Base-by-base conservation (phyloP, 306 rosid species). In the Rosa multiflora region DNA sequence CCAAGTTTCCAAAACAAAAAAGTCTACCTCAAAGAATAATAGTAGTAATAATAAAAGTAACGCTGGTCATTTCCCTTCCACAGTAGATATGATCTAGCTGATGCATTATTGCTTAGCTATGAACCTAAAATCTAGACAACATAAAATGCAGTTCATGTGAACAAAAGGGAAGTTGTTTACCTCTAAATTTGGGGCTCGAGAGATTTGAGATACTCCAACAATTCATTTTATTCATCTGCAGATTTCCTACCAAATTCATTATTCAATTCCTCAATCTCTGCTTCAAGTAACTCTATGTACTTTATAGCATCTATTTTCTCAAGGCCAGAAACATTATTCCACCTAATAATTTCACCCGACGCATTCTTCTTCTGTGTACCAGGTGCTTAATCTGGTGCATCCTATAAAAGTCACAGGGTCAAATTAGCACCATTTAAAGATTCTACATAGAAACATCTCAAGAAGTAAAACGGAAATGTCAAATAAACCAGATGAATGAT, bases 101-200 rank as follows among this genome's bases (percentile, higher is more conserved):
- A 46, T 18, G 26, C 42, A 20, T 67, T 11, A 2, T 10, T 21
- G 9, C n/a, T 49, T 67, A 69, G 69, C 68, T 26, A 67, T 37
- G 10, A 15, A 55, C 58, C 63, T 42, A 51, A 18, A 2, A 39
- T 20, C 10, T 10, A 67, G 11, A 23, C 67, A 70, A 78, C 47
- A 61, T 49, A 20, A 53, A 52, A 6, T 0, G 56, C 9, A 53
- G 17, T 46, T 70, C n/a, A 37, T 20, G 39, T 53, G 7, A 68
- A 71, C 70, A 42, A 80, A 51, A 47, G 76, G 51, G 40, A 26
- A 17, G 77, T 70, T 80, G 52, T 79, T 82, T 74, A 91, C 99
- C 94, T 90, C 91, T 58, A 95, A 78, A 88, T 95, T 95, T 91
- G 94, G 82, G 99, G 99, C 86, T 95, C 97, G 11, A 95, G 99